Evolutionary conservation across 2,329 filamentous ascomycete genomes (phyloP).

Genomic region (Waltergamsia citrina): DNA sequence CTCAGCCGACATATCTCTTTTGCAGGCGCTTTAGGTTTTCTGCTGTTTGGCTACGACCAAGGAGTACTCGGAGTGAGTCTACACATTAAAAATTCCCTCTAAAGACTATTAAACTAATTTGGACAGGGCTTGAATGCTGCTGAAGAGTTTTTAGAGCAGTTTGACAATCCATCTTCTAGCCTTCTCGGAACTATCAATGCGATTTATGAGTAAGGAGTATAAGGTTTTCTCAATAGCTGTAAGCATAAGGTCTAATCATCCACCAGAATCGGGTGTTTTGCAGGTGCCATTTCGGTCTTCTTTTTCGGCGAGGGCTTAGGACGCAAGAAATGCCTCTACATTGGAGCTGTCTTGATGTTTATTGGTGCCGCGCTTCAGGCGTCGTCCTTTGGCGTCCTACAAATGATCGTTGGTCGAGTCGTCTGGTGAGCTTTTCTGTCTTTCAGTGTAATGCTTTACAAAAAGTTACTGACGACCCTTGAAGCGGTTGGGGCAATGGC

Average conservation of each 20-base stretch:
- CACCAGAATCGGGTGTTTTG: conserved; percentile 1
- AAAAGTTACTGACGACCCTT: neutral
- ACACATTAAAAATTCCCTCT: neutral
- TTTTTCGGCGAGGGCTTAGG: conserved; percentile 1
- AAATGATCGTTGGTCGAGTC: conserved; percentile 14
- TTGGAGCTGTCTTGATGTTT: neutral
- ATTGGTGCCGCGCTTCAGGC: conserved; percentile 2
- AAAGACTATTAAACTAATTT: neutral
- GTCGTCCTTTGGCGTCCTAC: conserved; percentile 3
- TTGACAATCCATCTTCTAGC: neutral
- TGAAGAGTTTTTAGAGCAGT: neutral
- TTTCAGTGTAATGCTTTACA: neutral
- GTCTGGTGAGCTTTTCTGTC: conserved; percentile 26
- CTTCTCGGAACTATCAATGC: neutral
- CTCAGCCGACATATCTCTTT: conserved; percentile 2
- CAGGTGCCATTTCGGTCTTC: neutral
- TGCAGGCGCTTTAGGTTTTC: conserved; percentile 2
- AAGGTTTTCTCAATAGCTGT: neutral
- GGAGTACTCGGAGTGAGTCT: conserved; percentile 5
- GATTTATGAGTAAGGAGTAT: conserved; percentile 1
- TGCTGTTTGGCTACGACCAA: conserved; percentile 4
- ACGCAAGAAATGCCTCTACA: neutral
- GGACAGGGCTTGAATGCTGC: conserved; percentile 1
- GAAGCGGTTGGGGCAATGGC: neutral
- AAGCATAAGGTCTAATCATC: neutral